Evolutionary conservation across 352 stramenopile genomes (phyloP), one percentile per base, ranked within the genome.

Genomic region (Globisporangium camurandrum): DNA sequence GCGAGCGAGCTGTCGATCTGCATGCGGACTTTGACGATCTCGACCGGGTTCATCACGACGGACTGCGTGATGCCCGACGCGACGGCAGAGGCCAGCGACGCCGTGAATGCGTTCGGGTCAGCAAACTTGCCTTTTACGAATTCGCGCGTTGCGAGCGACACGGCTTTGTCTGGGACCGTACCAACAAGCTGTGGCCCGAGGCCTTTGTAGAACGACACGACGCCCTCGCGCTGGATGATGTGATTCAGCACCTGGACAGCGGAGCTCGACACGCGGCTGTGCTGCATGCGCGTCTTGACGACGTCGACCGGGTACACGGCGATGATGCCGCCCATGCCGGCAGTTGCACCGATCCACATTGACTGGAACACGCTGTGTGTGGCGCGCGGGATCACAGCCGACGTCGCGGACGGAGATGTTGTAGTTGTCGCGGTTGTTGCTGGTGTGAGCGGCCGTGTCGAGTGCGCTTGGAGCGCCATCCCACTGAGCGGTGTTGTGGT

Each of bases 281-380:
- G 67, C 57, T 91, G 80, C 80, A 91, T 91, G 57, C 80, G 75
- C 41, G 80, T 91, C 71, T 91, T 91, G 64, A 91, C 70, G 37
- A 91, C 80, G 51, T 91, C 80, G 23, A 91, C 71, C 6, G 80
- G 80, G 59, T 88, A 91, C 56, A 91, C 77, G 37, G 73, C 73
- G 49, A 86, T 80, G 66, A 91, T 88, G 43, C 77, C 80, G 46
- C 72, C 74, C 76, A 91, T 87, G 22, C 80, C 80, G 41, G 80
- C 68, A 11, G 77, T 88, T 27, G 80, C 80, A 49, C 76, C 80
- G 52, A 90, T 84, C 74, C 75, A 86, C 61, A 90, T 84, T 55
- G 69, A 86, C 57, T 87, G 75, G 49, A 89, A 74, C 26, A 89
- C 54, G 57, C 69, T 81, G 33, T 78, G 71, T 17, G 72, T 56